Evolutionary conservation across 2,329 filamentous ascomycete species (phyloP).

Genomic region (Apiospora koreana): DNA sequence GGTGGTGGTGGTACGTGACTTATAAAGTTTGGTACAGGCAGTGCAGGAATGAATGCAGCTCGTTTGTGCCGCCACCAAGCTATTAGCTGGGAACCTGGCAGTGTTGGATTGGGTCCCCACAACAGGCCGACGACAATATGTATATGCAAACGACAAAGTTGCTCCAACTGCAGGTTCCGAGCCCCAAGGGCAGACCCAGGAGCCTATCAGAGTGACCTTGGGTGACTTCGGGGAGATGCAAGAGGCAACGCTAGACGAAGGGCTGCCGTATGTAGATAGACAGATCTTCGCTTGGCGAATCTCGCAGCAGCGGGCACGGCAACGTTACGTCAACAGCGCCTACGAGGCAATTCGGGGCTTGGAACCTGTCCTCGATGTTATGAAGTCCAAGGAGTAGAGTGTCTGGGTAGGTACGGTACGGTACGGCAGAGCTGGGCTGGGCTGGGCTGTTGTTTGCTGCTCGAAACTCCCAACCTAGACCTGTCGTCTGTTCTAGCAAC

Average conservation of each 20-base stretch:
- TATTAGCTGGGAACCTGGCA: neutral
- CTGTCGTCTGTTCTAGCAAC: neutral
- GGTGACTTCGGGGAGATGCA: neutral
- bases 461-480: neutral
- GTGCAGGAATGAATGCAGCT: neutral
- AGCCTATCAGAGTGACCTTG: neutral
- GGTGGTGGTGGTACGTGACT: neutral
- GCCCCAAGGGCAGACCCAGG: neutral
- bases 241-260: neutral
- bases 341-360: neutral
- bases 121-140: neutral
- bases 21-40: neutral
- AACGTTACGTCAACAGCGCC: neutral
- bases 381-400: too few species aligned
- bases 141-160: neutral
- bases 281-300: neutral
- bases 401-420: neutral
- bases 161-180: conserved; percentile 2
- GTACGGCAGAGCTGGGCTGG: neutral
- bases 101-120: neutral
- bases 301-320: neutral
- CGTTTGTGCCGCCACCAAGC: neutral
- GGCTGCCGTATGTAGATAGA: neutral
- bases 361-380: neutral
- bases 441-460: neutral